Evolutionary conservation across 2,329 filamentous ascomycete species (phyloP).

Genomic region (Bertia moriformis): DNA sequence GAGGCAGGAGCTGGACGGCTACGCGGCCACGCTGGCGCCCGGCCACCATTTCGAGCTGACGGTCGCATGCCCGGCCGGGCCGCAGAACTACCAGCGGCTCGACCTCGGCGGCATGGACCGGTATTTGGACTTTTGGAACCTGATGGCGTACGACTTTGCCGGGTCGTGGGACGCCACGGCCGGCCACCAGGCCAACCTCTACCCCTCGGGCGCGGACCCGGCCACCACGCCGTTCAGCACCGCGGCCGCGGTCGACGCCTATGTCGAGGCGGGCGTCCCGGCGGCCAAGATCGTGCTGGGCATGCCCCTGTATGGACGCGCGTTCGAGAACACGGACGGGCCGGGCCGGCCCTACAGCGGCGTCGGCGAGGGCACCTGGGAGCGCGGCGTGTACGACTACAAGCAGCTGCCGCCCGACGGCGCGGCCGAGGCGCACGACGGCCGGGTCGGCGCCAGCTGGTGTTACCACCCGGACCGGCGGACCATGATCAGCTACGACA

Average conservation of each 20-base stretch:
- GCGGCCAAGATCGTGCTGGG: constrained; percentile 69
- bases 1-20: constrained; percentile 41
- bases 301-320: constrained; percentile 82
- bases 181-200: constrained; percentile 73
- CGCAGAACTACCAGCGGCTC: constrained; percentile 46
- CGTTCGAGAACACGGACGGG: constrained; percentile 67
- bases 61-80: constrained; percentile 47
- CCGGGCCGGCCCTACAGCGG: constrained; percentile 56
- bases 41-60: constrained; percentile 46
- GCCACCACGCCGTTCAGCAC: constrained; percentile 66
- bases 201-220: constrained; percentile 38
- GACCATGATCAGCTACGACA: constrained; percentile 71
- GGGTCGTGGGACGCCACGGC: constrained; percentile 63
- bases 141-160: constrained; percentile 82
- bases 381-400: constrained; percentile 75
- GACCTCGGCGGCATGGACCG: constrained; percentile 49
- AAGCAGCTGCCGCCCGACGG: constrained; percentile 65
- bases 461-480: constrained; percentile 52
- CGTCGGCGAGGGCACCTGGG: constrained; percentile 69
- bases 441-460: constrained; percentile 55
- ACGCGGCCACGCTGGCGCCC: constrained; percentile 24
- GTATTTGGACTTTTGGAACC: constrained; percentile 60
- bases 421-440: constrained; percentile 49
- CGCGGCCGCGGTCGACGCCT: constrained; percentile 54
- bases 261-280: constrained; percentile 49